Base-by-base conservation (phyloP, 2,329 filamentous ascomycete genomes). In the Dryadomyces quercus-mongolicae region DNA sequence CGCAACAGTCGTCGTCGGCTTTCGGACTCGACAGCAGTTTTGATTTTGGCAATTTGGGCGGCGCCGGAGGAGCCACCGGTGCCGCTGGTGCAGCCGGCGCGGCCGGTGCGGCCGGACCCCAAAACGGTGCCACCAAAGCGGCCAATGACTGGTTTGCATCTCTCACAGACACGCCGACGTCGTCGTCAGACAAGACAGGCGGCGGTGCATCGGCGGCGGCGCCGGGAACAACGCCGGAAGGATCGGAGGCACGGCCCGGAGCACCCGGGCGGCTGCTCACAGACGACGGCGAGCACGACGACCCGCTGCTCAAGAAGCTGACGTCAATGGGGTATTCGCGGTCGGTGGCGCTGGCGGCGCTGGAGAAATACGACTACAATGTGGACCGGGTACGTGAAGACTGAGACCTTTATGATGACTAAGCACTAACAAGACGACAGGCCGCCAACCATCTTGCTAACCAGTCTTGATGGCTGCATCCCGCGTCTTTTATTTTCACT, bases 351-450 rank as follows among this genome's bases (percentile, higher is more conserved):
- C 71, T 96, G 40, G 75, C 76, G 51, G 92, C 93, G 22, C 71
- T 97, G 65, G 92, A 97, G 74, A 91, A 92, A 68, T 95, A 87
- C 67, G 90, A 97, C 71, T 96, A 97, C 70, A 93, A 96, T 68
- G 78, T 96, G 66, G 90, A 95, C 70, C 89, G 88, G 81, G 92
- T 95, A 71, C 72, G 82, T 40, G 15, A 38, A 13, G 7, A 38
- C 34, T 38, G 34, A 38, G 13, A 12, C 36, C 10, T 13, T 9
- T 40, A 40, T 40, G 36, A 31, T 40, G 15, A 40, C 15, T n/a
- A 12, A 16, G 10, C 13, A 38, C 36, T 40, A 16, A 40, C 36
- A 40, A 31, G 36, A 12, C 36, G 36, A 12, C 36, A 40, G 36
- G 36, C 36, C 3, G 36, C 36, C 3, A 40, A 40, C 36, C 15